Conservation (phyloP, 345 rosid species). For the Citrus inodora region DNA sequence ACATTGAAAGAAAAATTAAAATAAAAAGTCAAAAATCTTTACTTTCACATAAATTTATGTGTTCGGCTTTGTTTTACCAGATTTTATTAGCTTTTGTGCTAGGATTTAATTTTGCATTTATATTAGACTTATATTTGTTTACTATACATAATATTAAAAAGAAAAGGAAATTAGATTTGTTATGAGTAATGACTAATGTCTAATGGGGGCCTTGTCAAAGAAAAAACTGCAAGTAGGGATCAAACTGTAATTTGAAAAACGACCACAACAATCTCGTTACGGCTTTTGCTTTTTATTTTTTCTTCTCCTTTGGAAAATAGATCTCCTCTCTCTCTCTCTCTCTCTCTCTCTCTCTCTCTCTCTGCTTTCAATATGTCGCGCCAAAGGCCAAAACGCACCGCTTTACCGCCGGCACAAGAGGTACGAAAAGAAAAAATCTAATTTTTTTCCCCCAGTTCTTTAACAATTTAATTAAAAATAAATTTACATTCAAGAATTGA, state of each 20-base stretch:
- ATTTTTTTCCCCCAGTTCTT: neutral
- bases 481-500: neutral
- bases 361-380: conserved; percentile 33
- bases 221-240: neutral
- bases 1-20: too few relatives aligned
- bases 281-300: neutral
- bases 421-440: conserved; percentile 36
- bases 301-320: neutral
- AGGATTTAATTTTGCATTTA: too few relatives aligned
- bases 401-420: conserved; percentile 82
- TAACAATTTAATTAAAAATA: neutral
- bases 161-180: too few relatives aligned
- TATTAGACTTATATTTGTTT: too few relatives aligned
- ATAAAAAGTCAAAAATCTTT: too few relatives aligned
- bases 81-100: too few relatives aligned
- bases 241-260: neutral
- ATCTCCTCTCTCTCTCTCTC: neutral
- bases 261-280: neutral
- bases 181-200: too few relatives aligned
- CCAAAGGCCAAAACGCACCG: conserved; percentile 42
- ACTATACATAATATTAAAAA: too few relatives aligned
- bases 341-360: neutral
- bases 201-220: neutral
- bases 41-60: too few relatives aligned
- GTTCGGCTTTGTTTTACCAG: too few relatives aligned